Conservation (phyloP, 805 yeast species). For the Pichia cephalocereana region DNA sequence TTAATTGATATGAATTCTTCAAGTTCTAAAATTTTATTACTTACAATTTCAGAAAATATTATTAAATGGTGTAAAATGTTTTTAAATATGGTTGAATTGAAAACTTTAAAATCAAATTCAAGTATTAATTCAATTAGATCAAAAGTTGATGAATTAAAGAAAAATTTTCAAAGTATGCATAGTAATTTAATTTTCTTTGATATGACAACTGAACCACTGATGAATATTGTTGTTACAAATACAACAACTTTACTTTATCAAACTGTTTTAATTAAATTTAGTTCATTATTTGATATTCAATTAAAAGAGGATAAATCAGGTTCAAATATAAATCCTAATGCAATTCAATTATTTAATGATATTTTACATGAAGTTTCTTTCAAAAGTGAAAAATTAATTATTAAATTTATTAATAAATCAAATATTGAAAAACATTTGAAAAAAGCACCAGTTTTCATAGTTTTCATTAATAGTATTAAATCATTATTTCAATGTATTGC, state of each 20-base stretch:
- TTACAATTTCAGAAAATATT: slow-evolving; percentile 25
- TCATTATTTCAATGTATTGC: slow-evolving; percentile 22
- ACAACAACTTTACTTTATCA: slow-evolving; percentile 22
- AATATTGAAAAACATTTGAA: slow-evolving; percentile 11
- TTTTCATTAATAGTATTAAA: slow-evolving; percentile 20
- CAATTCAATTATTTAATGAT: slow-evolving; percentile 15
- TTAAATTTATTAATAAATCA: slow-evolving; percentile 12
- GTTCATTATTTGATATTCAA: slow-evolving; percentile 16
- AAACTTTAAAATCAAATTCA: slow-evolving; percentile 14
- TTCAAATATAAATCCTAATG: slow-evolving; percentile 11
- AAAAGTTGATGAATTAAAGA: slow-evolving; percentile 21
- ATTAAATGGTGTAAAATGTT: slow-evolving; percentile 26
- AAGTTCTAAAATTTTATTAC: slow-evolving; percentile 19
- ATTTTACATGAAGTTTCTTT: slow-evolving; percentile 15
- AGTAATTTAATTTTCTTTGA: slow-evolving; percentile 22
- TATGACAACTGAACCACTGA: slow-evolving; percentile 17
- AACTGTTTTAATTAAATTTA: slow-evolving; percentile 19
- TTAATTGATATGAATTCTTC: slow-evolving; percentile 20
- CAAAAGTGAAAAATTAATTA: slow-evolving; percentile 13
- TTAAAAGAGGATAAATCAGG: slow-evolving; percentile 9
- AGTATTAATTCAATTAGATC: slow-evolving; percentile 13
- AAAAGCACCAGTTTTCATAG: slow-evolving; percentile 17
- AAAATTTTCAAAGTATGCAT: slow-evolving; percentile 20
- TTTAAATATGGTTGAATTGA: slow-evolving; percentile 20
- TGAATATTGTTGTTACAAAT: slow-evolving; percentile 19